Conservation (phyloP, 805 yeast species). For the Candida coquimbonensis region DNA sequence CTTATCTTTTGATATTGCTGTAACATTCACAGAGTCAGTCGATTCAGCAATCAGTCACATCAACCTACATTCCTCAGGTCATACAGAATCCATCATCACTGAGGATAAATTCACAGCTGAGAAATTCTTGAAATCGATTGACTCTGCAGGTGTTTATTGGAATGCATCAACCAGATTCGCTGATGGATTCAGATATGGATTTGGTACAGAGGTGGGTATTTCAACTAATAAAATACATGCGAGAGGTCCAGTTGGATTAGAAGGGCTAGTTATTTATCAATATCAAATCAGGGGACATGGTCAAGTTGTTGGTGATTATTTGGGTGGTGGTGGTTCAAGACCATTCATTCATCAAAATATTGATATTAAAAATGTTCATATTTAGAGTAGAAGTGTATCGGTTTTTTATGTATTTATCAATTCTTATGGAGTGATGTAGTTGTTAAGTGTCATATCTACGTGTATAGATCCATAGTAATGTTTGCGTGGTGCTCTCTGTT, state of each 20-base stretch:
- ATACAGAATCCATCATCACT: constrained; percentile 89
- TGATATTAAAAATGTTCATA: constrained; percentile 21
- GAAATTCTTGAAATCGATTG: constrained; percentile 73
- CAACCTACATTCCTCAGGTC: constrained; percentile 89
- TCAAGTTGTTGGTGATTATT: constrained; percentile 84
- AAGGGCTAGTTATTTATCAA: constrained; percentile 93
- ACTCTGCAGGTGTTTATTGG: constrained; percentile 97
- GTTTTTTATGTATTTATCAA: too few relatives aligned
- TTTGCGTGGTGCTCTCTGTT: too few relatives aligned
- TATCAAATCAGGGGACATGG: constrained; percentile 90
- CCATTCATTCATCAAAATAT: constrained; percentile 69
- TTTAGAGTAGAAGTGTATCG: too few relatives aligned
- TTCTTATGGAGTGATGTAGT: too few relatives aligned
- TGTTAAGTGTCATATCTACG: too few relatives aligned
- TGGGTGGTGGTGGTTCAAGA: constrained; percentile 86
- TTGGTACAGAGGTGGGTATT: constrained; percentile 98
- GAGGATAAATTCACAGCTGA: constrained; percentile 67
- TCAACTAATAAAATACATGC: constrained; percentile 97
- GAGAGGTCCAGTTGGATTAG: constrained; percentile 97
- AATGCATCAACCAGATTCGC: constrained; percentile 96
- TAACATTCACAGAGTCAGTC: constrained; percentile 50
- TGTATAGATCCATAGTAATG: too few relatives aligned
- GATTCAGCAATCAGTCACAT: constrained; percentile 80
- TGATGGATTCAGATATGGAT: constrained; percentile 97
- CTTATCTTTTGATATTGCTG: constrained; percentile 76